A percentile compares a stretch with the other conserved stretches of the same genome.
These are phyloP conservation scores for Botrytis sinoallii DNA, from an alignment of 2,329 filamentous ascomycete genomes.

Conservation along the genomic window DNA sequence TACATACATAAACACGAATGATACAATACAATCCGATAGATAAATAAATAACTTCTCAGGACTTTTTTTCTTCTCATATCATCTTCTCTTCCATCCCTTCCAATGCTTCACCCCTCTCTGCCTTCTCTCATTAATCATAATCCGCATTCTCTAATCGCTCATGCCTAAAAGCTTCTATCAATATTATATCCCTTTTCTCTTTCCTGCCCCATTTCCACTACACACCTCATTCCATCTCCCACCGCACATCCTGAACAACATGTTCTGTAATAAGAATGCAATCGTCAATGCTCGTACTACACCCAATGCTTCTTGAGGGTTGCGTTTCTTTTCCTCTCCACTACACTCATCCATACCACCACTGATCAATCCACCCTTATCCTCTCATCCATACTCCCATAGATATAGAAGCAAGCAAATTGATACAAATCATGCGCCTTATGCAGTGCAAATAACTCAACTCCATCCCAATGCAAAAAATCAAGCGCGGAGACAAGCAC, in stretches of 20 bases:
- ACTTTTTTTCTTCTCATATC: background rate
- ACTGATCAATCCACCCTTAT: background rate
- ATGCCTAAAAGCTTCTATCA: background rate
- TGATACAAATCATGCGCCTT: background rate
- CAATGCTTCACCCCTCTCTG: background rate
- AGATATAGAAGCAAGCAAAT: background rate
- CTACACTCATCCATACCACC: background rate
- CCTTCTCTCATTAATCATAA: background rate
- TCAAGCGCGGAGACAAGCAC: background rate
- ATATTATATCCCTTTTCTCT: background rate
- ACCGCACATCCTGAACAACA: background rate
- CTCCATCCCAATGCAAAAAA: slow-evolving; percentile 7
- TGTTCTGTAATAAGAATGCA: background rate
- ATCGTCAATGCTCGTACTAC: background rate
- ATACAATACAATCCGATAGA: background rate
- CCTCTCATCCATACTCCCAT: background rate
- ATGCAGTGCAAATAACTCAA: background rate
- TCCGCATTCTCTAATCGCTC: background rate
- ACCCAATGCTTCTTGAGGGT: background rate
- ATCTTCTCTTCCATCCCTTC: background rate
- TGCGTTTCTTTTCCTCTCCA: background rate
- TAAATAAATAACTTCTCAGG: background rate
- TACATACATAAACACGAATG: background rate
- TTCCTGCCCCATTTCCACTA: background rate
- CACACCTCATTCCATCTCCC: background rate